These are phyloP conservation scores for Amaranthus tricolor DNA, from an alignment of 179 eudicot species.

Conservation along the genomic window DNA sequence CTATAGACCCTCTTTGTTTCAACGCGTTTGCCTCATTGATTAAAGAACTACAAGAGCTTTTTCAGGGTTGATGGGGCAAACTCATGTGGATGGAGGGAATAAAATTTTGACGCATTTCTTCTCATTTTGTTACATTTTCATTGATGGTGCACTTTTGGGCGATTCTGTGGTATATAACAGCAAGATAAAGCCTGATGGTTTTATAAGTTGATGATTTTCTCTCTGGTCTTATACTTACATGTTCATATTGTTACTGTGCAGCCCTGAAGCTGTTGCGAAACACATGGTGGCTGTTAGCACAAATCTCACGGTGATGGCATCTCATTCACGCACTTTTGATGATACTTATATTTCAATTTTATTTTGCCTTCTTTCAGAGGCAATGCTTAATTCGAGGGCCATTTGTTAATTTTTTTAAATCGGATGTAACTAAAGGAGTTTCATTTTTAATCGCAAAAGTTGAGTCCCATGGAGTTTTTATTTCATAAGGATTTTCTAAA, in stretches of 20 bases:
- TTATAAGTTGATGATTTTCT: neutral
- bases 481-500: neutral
- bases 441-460: neutral
- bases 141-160: neutral
- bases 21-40: neutral
- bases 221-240: constrained; percentile 11
- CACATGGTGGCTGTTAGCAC: constrained; percentile 99
- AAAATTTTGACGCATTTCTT: neutral
- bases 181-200: neutral
- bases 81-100: neutral
- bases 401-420: neutral
- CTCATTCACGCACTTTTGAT: constrained; percentile 12
- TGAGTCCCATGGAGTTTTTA: neutral
- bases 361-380: neutral
- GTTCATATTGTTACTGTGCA: constrained; percentile 34
- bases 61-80: too few relatives aligned
- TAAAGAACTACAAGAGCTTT: too few relatives aligned
- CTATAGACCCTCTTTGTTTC: neutral
- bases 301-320: constrained; percentile 63
- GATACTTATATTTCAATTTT: neutral
- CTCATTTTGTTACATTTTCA: neutral
- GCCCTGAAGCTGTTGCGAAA: constrained; percentile 90
- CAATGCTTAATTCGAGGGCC: neutral
- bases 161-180: too few relatives aligned
- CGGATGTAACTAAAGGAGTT: neutral